Conservation (phyloP, 2,329 filamentous ascomycete genomes). For the Stachybotrys elegans region DNA sequence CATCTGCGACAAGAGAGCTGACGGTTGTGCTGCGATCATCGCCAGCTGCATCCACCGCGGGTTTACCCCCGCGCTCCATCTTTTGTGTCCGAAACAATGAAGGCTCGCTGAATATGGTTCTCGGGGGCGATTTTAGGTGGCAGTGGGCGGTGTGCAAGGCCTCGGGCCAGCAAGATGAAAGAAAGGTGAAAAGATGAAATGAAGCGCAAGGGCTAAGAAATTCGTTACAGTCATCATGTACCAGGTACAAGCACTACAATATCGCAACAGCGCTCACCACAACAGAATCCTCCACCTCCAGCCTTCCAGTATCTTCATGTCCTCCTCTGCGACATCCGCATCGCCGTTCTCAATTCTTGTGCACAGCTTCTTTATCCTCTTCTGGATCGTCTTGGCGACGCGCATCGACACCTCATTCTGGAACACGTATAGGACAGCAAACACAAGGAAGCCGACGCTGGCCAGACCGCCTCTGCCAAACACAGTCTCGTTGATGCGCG, state of each 20-base stretch:
- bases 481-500: constrained; percentile 42
- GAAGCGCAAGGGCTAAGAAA: no score
- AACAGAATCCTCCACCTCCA: constrained; percentile 54
- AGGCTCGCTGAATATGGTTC: no score
- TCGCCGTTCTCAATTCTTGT: constrained; percentile 43
- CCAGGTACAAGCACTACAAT: constrained; percentile 16
- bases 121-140: no score
- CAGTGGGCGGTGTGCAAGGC: no score
- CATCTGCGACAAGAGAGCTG: no score
- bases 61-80: no score
- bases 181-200: no score
- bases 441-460: constrained; percentile 48
- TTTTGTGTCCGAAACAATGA: no score
- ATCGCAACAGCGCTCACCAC: constrained; percentile 28
- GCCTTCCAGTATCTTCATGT: constrained; percentile 44
- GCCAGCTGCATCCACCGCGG: no score
- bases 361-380: constrained; percentile 42
- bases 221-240: constrained; percentile 26
- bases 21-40: no score
- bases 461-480: constrained; percentile 41
- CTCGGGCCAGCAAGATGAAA: no score
- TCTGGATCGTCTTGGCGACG: constrained; percentile 46
- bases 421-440: constrained; percentile 54
- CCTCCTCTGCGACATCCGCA: constrained; percentile 39
- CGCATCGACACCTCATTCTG: constrained; percentile 53